Evolutionary conservation across 805 yeast genomes (phyloP).

Genomic region (Candida ulmi): DNA sequence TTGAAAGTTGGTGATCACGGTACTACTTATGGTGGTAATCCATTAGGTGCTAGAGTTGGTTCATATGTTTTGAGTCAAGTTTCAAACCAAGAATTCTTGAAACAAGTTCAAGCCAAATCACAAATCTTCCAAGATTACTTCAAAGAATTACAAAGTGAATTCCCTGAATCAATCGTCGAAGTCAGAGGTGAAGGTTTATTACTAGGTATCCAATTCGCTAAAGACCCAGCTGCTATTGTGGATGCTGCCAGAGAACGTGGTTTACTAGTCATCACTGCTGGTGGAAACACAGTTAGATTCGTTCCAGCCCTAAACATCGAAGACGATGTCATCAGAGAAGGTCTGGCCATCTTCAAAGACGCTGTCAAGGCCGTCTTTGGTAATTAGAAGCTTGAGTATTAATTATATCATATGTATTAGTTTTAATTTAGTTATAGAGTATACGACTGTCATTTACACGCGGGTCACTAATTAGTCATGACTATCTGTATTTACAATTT

Average conservation of each 20-base stretch:
- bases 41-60: conserved; percentile 81
- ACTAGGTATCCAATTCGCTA: conserved; percentile 72
- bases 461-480: too few species aligned
- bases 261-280: conserved; percentile 82
- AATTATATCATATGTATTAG: too few species aligned
- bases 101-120: conserved; percentile 55
- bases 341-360: conserved; percentile 61
- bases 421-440: too few species aligned
- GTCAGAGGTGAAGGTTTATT: conserved; percentile 88
- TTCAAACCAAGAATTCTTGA: conserved; percentile 53
- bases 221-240: conserved; percentile 60
- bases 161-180: conserved; percentile 57
- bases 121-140: conserved; percentile 48
- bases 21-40: conserved; percentile 97
- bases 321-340: conserved; percentile 61
- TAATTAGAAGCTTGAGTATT: too few species aligned
- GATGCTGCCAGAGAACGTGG: conserved; percentile 73
- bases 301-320: conserved; percentile 90
- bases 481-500: too few species aligned
- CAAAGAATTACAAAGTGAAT: conserved; percentile 42
- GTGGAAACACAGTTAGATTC: conserved; percentile 82
- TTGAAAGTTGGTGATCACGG: conserved; percentile 94
- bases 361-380: conserved; percentile 35
- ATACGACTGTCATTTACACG: too few species aligned
- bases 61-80: conserved; percentile 67